Base-by-base conservation (phyloP, 2,329 filamentous ascomycete species). In the Penicillium sp. region DNA sequence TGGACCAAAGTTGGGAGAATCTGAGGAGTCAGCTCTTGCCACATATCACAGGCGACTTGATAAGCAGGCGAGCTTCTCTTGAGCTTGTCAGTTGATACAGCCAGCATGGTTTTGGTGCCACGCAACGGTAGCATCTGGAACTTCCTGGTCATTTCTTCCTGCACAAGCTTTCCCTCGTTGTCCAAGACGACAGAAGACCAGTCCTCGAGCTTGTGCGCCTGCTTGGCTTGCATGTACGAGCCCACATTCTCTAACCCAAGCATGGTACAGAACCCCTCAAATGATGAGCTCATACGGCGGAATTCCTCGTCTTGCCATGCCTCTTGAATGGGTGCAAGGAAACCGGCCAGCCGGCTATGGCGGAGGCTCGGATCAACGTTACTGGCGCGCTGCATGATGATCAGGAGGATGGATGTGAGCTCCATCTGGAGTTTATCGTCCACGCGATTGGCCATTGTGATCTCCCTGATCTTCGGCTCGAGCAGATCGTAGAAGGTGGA, bases 331-430 rank as follows among this genome's bases (percentile, higher is more conserved):
- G 93, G 92, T n/a, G 89, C 85, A 54, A 98, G 84, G 75, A 98
- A 97, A 15, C 86, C 84, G 59, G 87, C 82, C 33, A 99, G 81
- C 61, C 92, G 89, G 59, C 87, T 82, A 57, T 93, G 83, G 62
- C 93, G 91, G 38, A 87, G 79, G n/a, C 83, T 82, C 19, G 85
- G 84, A 67, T 96, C 89, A 37, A 98, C 84, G 47, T 88, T 88
- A 24, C 85, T 89, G 38, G 92, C 89, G 62, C 95, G 92, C 77
- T 98, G 94, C 86, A 95, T 89, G 65, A 99, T 95, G 62, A 96
- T 95, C 75, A 99, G 96, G 0, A 98, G 83, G 65, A 98, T 94
- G 10, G 93, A 94, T 69, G 89, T 91, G 71, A 96, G 93, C 1
- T 93, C 92, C 72, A 95, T 89, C 60, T 91, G 88, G 35, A 93